Conservation (phyloP, 176 grass and related monocot species). For the Aechmea fasciata region DNA sequence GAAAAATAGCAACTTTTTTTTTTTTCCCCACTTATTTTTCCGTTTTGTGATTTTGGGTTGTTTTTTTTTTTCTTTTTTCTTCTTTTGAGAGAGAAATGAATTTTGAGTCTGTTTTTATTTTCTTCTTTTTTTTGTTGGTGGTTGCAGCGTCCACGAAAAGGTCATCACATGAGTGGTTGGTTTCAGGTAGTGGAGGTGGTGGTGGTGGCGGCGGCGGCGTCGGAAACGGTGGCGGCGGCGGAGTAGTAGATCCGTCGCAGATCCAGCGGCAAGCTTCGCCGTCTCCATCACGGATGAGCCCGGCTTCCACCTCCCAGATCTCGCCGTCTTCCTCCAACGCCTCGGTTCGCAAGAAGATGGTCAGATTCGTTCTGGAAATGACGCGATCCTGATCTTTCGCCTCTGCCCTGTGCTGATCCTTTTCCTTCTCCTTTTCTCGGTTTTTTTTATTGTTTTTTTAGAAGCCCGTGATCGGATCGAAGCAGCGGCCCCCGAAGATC, state of each 20-base stretch:
- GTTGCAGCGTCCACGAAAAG: slow-evolving; percentile 58
- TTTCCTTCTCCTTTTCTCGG: neutral
- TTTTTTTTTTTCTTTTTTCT: neutral
- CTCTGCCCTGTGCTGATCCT: neutral
- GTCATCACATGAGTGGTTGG: slow-evolving; percentile 63
- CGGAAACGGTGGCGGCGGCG: slow-evolving; percentile 34
- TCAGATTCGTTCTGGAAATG: neutral
- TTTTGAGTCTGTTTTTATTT: neutral
- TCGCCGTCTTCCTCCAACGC: slow-evolving; percentile 56
- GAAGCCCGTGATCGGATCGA: slow-evolving; percentile 46
- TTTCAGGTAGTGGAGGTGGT: slow-evolving; percentile 14
- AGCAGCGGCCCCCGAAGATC: slow-evolving; percentile 38
- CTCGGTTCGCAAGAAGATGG: slow-evolving; percentile 70
- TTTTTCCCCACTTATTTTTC: neutral
- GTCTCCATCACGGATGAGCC: slow-evolving; percentile 1
- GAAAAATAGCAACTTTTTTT: neutral
- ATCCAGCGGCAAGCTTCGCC: slow-evolving; percentile 58
- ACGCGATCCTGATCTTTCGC: neutral
- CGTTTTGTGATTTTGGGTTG: neutral
- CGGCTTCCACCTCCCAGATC: slow-evolving; percentile 40
- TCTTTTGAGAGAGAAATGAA: slow-evolving; percentile 5
- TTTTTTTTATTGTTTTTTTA: slow-evolving; percentile 3
- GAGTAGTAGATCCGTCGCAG: slow-evolving; percentile 38
- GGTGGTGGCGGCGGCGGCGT: slow-evolving; percentile 24
- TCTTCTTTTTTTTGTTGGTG: slow-evolving; percentile 9